A percentile compares a stretch with the other conserved stretches of the same genome.
phyloP scores from a whole-genome alignment of 345 rosid species.

The Eucalyptus sideroxylon region DNA sequence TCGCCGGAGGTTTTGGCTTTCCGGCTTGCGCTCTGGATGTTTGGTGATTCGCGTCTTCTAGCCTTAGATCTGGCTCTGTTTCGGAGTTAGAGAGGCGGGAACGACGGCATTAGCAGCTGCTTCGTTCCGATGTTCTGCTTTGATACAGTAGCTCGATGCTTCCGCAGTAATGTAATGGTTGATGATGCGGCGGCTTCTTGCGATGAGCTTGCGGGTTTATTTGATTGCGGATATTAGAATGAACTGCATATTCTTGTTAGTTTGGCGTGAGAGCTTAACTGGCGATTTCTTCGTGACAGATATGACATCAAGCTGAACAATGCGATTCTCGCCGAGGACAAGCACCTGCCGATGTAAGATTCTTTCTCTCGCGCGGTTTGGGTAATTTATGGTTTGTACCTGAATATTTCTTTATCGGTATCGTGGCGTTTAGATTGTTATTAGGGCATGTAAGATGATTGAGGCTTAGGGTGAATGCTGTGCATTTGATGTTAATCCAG shows the following conservation, averaged over 20 bases:
- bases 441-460: neutral
- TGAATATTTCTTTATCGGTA: neutral
- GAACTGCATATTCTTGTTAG: neutral
- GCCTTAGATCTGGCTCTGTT: neutral
- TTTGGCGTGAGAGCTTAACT: neutral
- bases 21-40: neutral
- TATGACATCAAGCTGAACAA: slow-evolving; percentile 77
- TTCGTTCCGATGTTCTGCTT: neutral
- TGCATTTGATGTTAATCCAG: neutral
- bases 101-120: neutral
- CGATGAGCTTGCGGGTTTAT: neutral
- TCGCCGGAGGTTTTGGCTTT: neutral
- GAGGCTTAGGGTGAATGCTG: neutral
- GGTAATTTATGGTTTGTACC: neutral
- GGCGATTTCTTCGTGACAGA: slow-evolving; percentile 17
- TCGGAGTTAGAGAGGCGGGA: neutral
- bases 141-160: neutral
- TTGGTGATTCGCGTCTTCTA: neutral
- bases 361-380: neutral
- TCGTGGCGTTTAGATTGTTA: neutral
- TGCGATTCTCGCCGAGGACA: slow-evolving; percentile 93
- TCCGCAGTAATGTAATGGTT: neutral
- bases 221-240: neutral
- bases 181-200: neutral
- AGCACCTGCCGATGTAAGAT: slow-evolving; percentile 84